Evolutionary conservation across 345 rosid species (phyloP).

Genomic region (Adansonia digitata): DNA sequence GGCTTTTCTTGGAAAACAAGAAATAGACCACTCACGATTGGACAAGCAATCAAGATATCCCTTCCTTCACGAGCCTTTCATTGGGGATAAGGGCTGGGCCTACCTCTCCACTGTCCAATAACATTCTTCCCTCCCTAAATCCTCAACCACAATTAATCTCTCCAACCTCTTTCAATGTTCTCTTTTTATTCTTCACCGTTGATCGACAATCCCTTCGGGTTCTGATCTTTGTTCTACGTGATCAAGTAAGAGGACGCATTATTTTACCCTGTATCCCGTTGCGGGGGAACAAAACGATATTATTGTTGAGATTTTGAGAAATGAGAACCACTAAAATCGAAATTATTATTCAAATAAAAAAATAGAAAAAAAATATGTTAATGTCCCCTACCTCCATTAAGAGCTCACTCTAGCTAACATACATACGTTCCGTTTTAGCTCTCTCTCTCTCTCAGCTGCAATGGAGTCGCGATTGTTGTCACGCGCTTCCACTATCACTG

Average conservation of each 20-base stretch:
- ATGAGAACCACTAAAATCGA: background rate
- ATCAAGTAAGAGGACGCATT: background rate
- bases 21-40: slow-evolving; percentile 9
- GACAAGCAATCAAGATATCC: slow-evolving; percentile 16
- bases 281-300: background rate
- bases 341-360: background rate
- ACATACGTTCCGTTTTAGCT: slow-evolving; percentile 16
- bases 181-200: background rate
- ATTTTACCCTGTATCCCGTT: background rate
- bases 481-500: slow-evolving; percentile 48
- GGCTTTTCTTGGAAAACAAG: slow-evolving; percentile 15
- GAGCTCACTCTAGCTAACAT: slow-evolving; percentile 14
- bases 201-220: background rate
- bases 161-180: background rate
- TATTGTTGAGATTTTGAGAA: background rate
- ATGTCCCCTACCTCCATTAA: slow-evolving; percentile 10
- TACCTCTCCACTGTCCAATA: background rate
- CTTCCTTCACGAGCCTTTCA: slow-evolving; percentile 22
- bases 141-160: background rate
- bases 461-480: slow-evolving; percentile 87
- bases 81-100: slow-evolving; percentile 24
- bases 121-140: background rate
- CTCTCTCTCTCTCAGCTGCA: slow-evolving; percentile 8
- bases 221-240: background rate
- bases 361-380: background rate